These are phyloP conservation scores for Fusarium robinianum DNA, from an alignment of 2,329 filamentous ascomycete genomes.

Conservation along the genomic window DNA sequence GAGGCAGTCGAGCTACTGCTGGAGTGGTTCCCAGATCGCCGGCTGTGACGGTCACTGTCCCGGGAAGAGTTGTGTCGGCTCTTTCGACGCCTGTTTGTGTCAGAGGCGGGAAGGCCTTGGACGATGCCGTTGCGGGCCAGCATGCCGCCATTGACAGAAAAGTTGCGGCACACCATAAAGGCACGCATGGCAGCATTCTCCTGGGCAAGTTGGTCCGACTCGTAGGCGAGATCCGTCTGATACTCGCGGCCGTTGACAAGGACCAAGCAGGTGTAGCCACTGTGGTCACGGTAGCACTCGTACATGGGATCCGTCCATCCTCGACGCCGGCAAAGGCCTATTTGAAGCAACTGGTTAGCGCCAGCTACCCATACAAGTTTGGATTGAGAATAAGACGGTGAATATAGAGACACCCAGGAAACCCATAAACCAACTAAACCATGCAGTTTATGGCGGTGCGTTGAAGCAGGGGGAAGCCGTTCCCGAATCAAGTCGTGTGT, in stretches of 20 bases:
- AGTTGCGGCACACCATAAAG: slow-evolving; percentile 97
- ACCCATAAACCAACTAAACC: too few relatives aligned
- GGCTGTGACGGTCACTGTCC: slow-evolving; percentile 51
- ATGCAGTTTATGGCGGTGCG: too few relatives aligned
- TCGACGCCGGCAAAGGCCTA: slow-evolving; percentile 92
- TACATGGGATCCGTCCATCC: slow-evolving; percentile 92
- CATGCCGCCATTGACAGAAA: slow-evolving; percentile 96
- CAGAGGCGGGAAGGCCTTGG: slow-evolving; percentile 64
- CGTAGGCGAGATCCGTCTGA: slow-evolving; percentile 85
- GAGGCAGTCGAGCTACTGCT: slow-evolving; percentile 67
- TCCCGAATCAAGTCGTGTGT: too few relatives aligned
- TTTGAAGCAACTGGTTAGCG: slow-evolving; percentile 43
- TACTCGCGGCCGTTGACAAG: slow-evolving; percentile 97
- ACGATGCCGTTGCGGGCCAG: slow-evolving; percentile 70
- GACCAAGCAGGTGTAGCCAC: slow-evolving; percentile 86
- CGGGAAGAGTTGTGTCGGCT: slow-evolving; percentile 56
- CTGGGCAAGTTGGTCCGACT: slow-evolving; percentile 79
- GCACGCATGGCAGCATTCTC: slow-evolving; percentile 95
- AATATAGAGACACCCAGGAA: too few relatives aligned
- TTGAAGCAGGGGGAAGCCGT: too few relatives aligned
- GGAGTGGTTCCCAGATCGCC: slow-evolving; percentile 61
- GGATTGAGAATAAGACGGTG: too few relatives aligned
- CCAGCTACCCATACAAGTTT: too few relatives aligned
- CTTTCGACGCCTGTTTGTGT: slow-evolving; percentile 55
- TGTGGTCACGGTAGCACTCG: slow-evolving; percentile 74